Conservation (phyloP, 345 rosid species). For the Angophora floribunda region DNA sequence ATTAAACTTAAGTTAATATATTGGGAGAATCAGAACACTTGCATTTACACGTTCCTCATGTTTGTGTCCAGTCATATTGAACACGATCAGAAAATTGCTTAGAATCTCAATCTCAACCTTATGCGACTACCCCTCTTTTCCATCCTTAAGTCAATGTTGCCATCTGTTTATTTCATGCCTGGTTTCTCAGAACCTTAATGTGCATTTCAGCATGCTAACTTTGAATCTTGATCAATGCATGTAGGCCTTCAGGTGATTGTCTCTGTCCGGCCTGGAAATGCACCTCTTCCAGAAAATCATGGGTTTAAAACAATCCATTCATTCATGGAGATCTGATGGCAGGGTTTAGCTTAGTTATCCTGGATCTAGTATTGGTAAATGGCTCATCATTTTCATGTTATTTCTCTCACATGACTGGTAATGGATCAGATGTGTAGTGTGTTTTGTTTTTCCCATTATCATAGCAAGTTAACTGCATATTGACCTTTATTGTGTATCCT, state of each 20-base stretch:
- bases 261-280: constrained; percentile 68
- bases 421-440: background rate
- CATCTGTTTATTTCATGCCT: background rate
- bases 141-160: background rate
- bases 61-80: background rate
- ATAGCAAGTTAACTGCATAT: background rate
- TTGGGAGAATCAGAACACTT: background rate
- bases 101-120: background rate
- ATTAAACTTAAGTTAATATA: background rate
- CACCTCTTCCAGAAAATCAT: constrained; percentile 48
- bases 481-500: background rate
- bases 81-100: background rate
- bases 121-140: background rate
- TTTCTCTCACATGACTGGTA: background rate
- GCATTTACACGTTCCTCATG: background rate
- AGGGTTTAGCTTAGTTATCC: background rate
- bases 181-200: background rate
- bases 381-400: background rate
- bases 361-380: background rate
- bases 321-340: constrained; percentile 41
- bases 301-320: constrained; percentile 61
- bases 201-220: background rate
- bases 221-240: background rate
- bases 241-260: constrained; percentile 51
- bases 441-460: background rate